Conservation (phyloP, 768 basidiomycete genomes). For the Phlebiopsis gigantea region DNA sequence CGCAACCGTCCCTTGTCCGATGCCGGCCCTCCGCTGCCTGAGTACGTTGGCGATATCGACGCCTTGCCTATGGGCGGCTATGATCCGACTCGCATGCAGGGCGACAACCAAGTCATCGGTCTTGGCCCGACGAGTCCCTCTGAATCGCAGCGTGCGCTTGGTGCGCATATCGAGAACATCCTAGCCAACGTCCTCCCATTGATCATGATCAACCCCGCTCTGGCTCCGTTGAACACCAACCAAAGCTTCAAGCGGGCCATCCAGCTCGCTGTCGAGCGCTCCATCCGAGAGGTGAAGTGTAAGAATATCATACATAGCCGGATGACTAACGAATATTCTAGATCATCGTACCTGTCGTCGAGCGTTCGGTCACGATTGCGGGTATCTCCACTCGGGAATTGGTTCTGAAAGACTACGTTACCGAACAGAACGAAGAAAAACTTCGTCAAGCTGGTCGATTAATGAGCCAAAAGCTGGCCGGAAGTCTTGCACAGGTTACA, state of each 20-base stretch:
- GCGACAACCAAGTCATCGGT: conserved; percentile 57
- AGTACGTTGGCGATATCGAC: conserved; percentile 78
- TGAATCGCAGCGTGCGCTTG: conserved; percentile 63
- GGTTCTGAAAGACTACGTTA: conserved; percentile 93
- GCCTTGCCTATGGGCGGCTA: conserved; percentile 73
- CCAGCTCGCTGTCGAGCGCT: conserved; percentile 85
- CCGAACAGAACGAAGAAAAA: conserved; percentile 86
- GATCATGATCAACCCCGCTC: conserved; percentile 73
- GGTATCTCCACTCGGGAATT: conserved; percentile 96
- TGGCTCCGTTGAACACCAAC: conserved; percentile 70
- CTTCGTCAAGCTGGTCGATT: conserved; percentile 87
- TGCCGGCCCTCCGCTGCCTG: conserved; percentile 62
- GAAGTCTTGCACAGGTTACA: conserved; percentile 92
- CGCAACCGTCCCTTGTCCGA: conserved; percentile 68
- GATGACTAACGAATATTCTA: conserved; percentile 22
- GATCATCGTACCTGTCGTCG: conserved; percentile 97
- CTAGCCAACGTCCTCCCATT: conserved; percentile 63
- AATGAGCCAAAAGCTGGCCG: conserved; percentile 97
- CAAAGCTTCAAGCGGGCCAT: conserved; percentile 87
- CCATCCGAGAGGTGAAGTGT: conserved; percentile 79
- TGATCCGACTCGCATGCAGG: conserved; percentile 43
- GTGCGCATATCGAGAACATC: conserved; percentile 78
- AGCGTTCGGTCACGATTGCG: conserved; percentile 96
- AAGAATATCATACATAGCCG: background rate
- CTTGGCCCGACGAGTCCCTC: conserved; percentile 56